Conservation (phyloP, 1,284 basidiomycete genomes). For the Cryptococcus amylolentus region DNA sequence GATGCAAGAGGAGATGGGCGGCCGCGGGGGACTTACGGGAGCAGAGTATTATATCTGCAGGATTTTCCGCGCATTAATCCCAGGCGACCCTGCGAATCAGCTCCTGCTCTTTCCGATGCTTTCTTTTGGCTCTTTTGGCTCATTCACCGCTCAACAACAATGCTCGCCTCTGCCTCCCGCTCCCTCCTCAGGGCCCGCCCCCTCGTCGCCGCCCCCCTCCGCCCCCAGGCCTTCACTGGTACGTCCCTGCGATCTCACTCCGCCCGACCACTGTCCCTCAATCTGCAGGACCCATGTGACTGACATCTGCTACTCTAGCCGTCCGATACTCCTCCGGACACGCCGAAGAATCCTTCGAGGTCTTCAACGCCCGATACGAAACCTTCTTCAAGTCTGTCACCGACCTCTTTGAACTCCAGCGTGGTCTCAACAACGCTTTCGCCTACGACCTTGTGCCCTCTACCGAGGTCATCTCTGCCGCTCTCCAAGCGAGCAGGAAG, state of each 20-base stretch:
- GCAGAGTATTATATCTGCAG: too few species aligned
- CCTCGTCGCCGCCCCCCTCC: constrained; percentile 21
- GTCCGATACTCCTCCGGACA: constrained; percentile 43
- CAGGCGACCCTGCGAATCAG: background rate
- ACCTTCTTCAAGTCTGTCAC: constrained; percentile 87
- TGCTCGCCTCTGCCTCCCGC: constrained; percentile 29
- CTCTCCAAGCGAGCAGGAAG: constrained; percentile 80
- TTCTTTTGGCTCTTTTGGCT: background rate
- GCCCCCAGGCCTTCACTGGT: constrained; percentile 39
- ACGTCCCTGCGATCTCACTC: constrained; percentile 10
- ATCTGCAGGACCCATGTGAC: background rate
- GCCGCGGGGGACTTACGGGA: too few species aligned
- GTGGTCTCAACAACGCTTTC: constrained; percentile 98
- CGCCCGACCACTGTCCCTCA: background rate
- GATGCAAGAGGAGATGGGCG: too few species aligned
- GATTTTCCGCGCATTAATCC: background rate
- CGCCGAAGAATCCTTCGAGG: constrained; percentile 79
- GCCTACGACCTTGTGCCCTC: constrained; percentile 96
- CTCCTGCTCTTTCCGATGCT: constrained; percentile 4
- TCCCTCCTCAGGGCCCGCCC: constrained; percentile 35
- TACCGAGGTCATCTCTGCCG: constrained; percentile 81
- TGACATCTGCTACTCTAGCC: constrained; percentile 10
- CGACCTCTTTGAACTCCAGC: constrained; percentile 95
- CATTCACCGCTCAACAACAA: constrained; percentile 2
- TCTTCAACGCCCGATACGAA: constrained; percentile 90